Evolutionary conservation across 2,329 filamentous ascomycete genomes (phyloP), one percentile per base, ranked within the genome.

Genomic region (Cordyceps militaris): DNA sequence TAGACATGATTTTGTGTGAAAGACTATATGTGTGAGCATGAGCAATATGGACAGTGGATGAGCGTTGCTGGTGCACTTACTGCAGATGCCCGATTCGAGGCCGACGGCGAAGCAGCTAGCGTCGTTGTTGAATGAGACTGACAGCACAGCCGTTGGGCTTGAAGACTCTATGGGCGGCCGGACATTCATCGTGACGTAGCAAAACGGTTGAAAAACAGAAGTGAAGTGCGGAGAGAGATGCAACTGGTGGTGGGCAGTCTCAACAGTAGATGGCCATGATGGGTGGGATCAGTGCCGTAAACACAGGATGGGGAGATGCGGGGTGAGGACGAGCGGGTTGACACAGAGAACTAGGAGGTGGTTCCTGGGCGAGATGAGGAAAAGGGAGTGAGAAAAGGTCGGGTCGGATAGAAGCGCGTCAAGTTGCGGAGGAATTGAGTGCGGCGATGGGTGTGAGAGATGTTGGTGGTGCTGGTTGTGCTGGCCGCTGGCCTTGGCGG

Each of bases 91-190:
- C 11, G 86, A 86, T 67, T 96, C 89, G 9, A 96, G 78, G 9
- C 91, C 94, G 30, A 95, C 88, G 26, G 91, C 83, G 72, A 97
- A 97, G 67, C 88, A 92, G 65, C 84, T 92, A 63, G 83, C 83
- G 70, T 94, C 89, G 66, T 84, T 81, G 69, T 97, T 97, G 76
- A 96, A 96, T 9, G 88, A 84, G 47, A 87, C 84, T 14, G 90
- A 95, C 38, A 97, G 81, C 11, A 91, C 92, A 60, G 86, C 82
- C 4, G 88, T 87, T 56, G 86, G 84, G 44, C 80, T 81, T 19
- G 89, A 85, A 52, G 85, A 84, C 75, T 96, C 91, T 67, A 97
- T 90, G 58, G 89, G 84, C 54, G 88, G 88, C 59, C 93, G 83
- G 44, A 91, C 95, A 71, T 97, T 94, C 94, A 97, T 99, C 55